phyloP scores from a whole-genome alignment of 208 protist species.

The Leishmania turanica region DNA sequence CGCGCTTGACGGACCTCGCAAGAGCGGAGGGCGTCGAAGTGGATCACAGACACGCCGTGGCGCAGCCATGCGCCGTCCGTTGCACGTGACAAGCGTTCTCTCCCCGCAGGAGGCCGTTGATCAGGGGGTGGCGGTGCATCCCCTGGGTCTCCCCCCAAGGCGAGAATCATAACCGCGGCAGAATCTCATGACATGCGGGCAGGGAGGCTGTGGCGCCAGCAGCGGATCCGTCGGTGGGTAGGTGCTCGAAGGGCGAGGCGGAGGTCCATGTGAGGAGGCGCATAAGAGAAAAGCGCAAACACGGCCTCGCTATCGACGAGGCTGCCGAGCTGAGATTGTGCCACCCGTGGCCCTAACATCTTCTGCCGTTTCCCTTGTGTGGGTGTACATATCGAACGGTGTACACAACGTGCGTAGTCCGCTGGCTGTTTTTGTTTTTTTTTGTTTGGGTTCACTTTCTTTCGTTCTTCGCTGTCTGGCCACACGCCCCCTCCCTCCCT shows the following conservation, averaged over 20 bases:
- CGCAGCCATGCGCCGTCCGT: background rate
- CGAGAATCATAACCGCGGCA: background rate
- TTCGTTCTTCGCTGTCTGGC: background rate
- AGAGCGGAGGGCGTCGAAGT: background rate
- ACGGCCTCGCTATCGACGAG: background rate
- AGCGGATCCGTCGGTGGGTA: background rate
- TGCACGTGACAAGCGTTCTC: conserved; percentile 19
- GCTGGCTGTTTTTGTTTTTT: no score
- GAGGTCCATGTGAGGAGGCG: background rate
- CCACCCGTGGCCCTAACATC: background rate
- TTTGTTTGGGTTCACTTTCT: background rate
- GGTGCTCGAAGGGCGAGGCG: no score
- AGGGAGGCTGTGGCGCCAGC: background rate
- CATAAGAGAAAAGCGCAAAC: background rate
- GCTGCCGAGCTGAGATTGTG: background rate
- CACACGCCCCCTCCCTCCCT: background rate
- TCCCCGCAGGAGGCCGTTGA: conserved; percentile 10
- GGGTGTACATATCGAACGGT: background rate
- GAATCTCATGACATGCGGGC: background rate
- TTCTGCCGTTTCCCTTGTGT: background rate
- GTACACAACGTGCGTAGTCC: background rate
- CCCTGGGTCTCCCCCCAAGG: conserved; percentile 6
- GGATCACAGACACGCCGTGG: background rate
- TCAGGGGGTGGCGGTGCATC: conserved; percentile 4
- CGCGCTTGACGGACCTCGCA: background rate